These are phyloP conservation scores for Hericium alpestre DNA, from an alignment of 768 basidiomycete species.

Conservation along the genomic window DNA sequence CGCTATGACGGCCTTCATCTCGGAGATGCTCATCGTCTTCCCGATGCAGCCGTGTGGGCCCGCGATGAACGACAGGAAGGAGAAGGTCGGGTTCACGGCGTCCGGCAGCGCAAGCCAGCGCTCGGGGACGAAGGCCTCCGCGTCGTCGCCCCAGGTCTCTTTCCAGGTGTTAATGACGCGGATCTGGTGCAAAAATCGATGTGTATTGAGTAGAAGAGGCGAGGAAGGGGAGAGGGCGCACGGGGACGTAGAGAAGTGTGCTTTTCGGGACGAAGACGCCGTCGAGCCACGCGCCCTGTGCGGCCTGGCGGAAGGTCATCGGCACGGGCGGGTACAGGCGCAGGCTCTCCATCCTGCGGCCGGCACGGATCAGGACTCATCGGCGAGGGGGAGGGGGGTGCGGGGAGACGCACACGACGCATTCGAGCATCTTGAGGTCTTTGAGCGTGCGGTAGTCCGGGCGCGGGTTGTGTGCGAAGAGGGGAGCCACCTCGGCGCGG, in stretches of 20 bases:
- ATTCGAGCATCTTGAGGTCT: slow-evolving; percentile 10
- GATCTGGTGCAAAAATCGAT: slow-evolving; percentile 22
- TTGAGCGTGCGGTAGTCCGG: slow-evolving; percentile 13
- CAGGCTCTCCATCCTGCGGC: slow-evolving; percentile 13
- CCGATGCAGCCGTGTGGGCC: slow-evolving; percentile 39
- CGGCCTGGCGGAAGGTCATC: slow-evolving; percentile 12
- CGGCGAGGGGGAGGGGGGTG: background rate
- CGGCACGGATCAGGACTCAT: background rate
- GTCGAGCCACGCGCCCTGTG: slow-evolving; percentile 19
- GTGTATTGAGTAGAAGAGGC: too few relatives aligned
- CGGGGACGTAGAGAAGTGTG: slow-evolving; percentile 31
- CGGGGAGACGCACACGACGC: slow-evolving; percentile 12
- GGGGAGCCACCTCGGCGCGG: slow-evolving; percentile 21
- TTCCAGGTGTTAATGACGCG: slow-evolving; percentile 41
- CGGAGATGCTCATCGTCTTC: slow-evolving; percentile 36
- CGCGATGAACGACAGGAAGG: slow-evolving; percentile 32
- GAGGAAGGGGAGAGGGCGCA: background rate
- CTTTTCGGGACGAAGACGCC: slow-evolving; percentile 34
- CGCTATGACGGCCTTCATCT: slow-evolving; percentile 34
- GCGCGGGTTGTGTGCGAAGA: slow-evolving; percentile 8
- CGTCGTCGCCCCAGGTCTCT: slow-evolving; percentile 40
- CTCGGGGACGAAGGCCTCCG: slow-evolving; percentile 37
- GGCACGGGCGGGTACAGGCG: slow-evolving; percentile 15
- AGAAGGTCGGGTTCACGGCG: slow-evolving; percentile 26
- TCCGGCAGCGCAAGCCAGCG: slow-evolving; percentile 33